A percentile compares a stretch with the other conserved stretches of the same genome.
These are phyloP conservation scores for Monilinia polystroma DNA, from an alignment of 2,329 filamentous ascomycete genomes.

Conservation along the genomic window DNA sequence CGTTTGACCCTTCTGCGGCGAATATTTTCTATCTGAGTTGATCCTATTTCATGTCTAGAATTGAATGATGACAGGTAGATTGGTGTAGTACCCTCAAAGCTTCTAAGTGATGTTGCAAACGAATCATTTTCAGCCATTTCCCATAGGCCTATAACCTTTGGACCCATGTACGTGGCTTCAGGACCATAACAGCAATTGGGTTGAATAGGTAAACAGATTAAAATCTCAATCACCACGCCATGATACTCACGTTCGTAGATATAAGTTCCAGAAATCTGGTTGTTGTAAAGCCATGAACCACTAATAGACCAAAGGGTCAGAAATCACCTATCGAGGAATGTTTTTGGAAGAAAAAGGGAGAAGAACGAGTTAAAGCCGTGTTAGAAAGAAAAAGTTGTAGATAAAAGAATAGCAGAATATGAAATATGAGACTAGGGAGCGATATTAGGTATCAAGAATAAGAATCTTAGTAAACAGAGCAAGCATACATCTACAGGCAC, in stretches of 20 bases:
- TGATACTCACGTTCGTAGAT: constrained; percentile 1
- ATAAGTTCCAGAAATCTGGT: neutral
- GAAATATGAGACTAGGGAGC: too few relatives aligned
- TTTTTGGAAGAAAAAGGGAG: too few relatives aligned
- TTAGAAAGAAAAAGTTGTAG: too few relatives aligned
- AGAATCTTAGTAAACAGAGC: too few relatives aligned
- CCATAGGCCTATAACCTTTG: neutral
- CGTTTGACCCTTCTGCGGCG: neutral
- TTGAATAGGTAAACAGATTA: neutral
- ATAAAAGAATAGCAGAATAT: too few relatives aligned
- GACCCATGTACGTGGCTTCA: constrained; percentile 6
- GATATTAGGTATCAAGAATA: too few relatives aligned
- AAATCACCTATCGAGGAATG: too few relatives aligned
- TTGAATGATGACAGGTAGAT: neutral
- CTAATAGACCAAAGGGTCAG: too few relatives aligned
- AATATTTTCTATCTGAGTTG: neutral
- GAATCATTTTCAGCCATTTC: neutral
- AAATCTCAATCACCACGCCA: neutral
- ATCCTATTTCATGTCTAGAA: neutral
- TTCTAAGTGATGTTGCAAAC: neutral
- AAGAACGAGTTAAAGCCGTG: too few relatives aligned
- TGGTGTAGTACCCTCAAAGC: neutral
- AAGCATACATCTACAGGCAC: neutral
- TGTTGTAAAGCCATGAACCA: neutral
- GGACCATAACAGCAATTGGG: neutral